Conservation (phyloP, 768 basidiomycete genomes). For the Panaeolus cyanescens region DNA sequence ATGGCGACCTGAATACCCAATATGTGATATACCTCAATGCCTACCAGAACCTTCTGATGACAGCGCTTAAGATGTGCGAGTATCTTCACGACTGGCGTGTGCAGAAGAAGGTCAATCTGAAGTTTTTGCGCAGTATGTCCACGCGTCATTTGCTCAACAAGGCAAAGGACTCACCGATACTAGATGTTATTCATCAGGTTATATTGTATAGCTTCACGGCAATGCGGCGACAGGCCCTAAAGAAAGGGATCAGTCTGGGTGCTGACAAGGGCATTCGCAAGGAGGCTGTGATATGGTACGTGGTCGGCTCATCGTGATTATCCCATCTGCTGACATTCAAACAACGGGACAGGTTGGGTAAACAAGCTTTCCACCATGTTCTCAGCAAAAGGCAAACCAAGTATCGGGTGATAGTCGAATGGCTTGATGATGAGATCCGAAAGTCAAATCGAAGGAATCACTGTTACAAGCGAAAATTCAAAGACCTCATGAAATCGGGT, state of each 20-base stretch:
- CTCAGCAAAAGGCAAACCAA: constrained; percentile 53
- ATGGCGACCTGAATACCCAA: constrained; percentile 65
- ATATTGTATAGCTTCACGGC: constrained; percentile 57
- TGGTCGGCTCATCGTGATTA: neutral
- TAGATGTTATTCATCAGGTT: constrained; percentile 65
- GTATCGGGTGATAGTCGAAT: constrained; percentile 48
- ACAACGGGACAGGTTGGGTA: constrained; percentile 63
- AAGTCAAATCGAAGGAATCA: constrained; percentile 40
- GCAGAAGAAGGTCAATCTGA: constrained; percentile 39
- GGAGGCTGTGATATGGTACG: constrained; percentile 62
- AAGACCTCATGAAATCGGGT: constrained; percentile 48
- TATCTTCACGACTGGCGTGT: constrained; percentile 71
- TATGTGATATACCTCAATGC: constrained; percentile 75
- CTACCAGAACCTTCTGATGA: constrained; percentile 82
- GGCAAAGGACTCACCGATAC: neutral
- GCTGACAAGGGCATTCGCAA: constrained; percentile 45
- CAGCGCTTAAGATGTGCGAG: constrained; percentile 84
- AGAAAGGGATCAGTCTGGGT: constrained; percentile 5
- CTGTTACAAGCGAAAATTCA: constrained; percentile 46
- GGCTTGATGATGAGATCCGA: constrained; percentile 52
- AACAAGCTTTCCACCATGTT: constrained; percentile 74
- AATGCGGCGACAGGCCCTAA: constrained; percentile 45
- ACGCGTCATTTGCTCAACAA: neutral
- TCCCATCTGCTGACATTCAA: constrained; percentile 7
- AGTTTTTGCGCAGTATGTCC: constrained; percentile 45